Conservation (phyloP, 192 early-diverging fungal genomes). For the Coemansia erecta region DNA sequence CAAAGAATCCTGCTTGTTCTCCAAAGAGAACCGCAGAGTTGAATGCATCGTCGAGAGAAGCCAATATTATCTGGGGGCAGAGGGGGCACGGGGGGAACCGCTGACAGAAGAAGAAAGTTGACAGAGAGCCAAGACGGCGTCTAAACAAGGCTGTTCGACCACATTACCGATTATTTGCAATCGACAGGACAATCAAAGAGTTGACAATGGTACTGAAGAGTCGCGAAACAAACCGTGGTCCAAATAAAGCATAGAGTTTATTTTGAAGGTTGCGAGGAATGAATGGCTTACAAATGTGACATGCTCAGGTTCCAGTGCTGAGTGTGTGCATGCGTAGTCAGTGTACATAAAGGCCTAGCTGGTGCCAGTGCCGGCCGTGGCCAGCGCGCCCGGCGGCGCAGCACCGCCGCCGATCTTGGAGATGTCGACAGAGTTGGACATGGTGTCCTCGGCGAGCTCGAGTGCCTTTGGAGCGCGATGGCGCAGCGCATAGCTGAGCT, state of each 20-base stretch:
- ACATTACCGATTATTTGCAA: too few species aligned
- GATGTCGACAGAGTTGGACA: constrained; percentile 1
- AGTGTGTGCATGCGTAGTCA: too few species aligned
- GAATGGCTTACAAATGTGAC: not conserved
- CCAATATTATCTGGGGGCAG: too few species aligned
- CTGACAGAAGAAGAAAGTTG: not conserved
- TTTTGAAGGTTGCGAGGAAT: too few species aligned
- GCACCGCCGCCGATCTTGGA: constrained; percentile 6
- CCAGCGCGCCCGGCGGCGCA: constrained; percentile 1
- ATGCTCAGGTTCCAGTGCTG: too few species aligned
- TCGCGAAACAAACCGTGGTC: too few species aligned
- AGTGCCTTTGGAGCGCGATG: constrained; percentile 31
- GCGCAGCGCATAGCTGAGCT: constrained; percentile 35
- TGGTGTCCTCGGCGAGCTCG: constrained; percentile 16
- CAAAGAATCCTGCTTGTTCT: not conserved
- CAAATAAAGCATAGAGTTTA: too few species aligned
- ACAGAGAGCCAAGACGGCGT: too few species aligned
- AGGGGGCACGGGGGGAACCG: not conserved
- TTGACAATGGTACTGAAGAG: too few species aligned
- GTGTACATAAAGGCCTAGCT: not conserved
- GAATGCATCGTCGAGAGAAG: too few species aligned
- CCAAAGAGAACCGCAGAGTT: not conserved
- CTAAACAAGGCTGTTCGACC: too few species aligned
- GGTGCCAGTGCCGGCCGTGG: not conserved
- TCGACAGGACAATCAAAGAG: too few species aligned